Conservation (phyloP, 805 yeast species). For the Candida peoriensis region DNA sequence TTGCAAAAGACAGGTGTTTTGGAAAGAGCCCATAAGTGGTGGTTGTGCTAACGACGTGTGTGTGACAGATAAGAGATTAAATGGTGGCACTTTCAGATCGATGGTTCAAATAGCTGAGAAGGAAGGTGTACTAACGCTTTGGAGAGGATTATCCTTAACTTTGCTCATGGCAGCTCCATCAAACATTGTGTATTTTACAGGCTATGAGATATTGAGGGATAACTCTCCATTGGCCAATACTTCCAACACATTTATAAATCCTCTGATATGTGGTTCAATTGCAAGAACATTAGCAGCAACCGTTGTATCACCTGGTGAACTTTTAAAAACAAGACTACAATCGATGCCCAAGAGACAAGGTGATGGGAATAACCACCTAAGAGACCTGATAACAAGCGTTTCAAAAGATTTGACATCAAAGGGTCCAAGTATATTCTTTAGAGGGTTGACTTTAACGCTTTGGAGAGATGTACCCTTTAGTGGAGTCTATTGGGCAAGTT, state of each 20-base stretch:
- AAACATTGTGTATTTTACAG: constrained; percentile 89
- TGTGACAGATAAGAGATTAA: constrained; percentile 33
- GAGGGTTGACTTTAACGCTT: constrained; percentile 80
- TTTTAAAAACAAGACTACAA: constrained; percentile 83
- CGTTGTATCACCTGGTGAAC: constrained; percentile 79
- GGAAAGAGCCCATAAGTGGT: constrained; percentile 25
- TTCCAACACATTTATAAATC: constrained; percentile 53
- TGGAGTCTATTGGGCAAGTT: constrained; percentile 89
- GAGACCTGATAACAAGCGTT: constrained; percentile 50
- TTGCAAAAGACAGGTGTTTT: constrained; percentile 32
- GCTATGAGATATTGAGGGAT: constrained; percentile 84
- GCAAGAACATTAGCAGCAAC: constrained; percentile 86
- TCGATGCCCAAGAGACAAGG: constrained; percentile 58
- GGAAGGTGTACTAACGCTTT: constrained; percentile 76
- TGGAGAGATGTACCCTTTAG: constrained; percentile 98
- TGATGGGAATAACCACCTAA: constrained; percentile 25
- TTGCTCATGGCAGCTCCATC: constrained; percentile 88
- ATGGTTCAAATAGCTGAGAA: constrained; percentile 54
- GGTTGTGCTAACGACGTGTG: constrained; percentile 18
- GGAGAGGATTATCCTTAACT: constrained; percentile 86
- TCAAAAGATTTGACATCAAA: constrained; percentile 40
- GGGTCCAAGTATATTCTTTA: constrained; percentile 68
- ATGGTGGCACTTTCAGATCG: constrained; percentile 76
- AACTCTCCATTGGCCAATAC: constrained; percentile 47
- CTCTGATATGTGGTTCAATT: constrained; percentile 77